phyloP scores from a whole-genome alignment of 2,329 filamentous ascomycete species.

The Neonectria neomacrospora region DNA sequence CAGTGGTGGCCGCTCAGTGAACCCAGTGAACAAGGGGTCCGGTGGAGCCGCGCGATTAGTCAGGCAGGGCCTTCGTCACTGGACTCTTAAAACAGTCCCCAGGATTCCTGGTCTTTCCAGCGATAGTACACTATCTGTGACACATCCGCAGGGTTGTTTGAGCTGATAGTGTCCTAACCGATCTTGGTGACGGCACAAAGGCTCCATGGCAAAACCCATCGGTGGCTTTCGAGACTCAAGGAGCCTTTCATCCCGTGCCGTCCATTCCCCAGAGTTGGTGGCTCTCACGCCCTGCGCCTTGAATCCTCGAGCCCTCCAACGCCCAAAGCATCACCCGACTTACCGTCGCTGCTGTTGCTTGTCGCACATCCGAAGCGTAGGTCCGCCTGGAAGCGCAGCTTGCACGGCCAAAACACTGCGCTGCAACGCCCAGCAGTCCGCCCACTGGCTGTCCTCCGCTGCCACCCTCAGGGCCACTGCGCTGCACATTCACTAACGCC shows the following conservation, averaged over 20 bases:
- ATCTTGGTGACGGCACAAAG: conserved; percentile 31
- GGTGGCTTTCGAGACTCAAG: conserved; percentile 43
- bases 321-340: not conserved
- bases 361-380: conserved; percentile 6
- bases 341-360: conserved; percentile 18
- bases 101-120: conserved; percentile 11
- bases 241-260: conserved; percentile 41
- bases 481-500: conserved; percentile 35
- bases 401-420: conserved; percentile 8
- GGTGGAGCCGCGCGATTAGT: conserved; percentile 23
- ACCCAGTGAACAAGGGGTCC: conserved; percentile 12
- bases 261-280: conserved; percentile 37
- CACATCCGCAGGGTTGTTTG: not conserved
- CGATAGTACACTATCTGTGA: conserved; percentile 19
- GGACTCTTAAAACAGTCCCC: conserved; percentile 16
- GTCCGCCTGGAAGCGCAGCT: conserved; percentile 15
- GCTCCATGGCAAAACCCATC: conserved; percentile 44
- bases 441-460: conserved; percentile 30
- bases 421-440: conserved; percentile 14
- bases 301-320: conserved; percentile 27
- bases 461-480: conserved; percentile 28
- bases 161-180: conserved; percentile 23
- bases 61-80: conserved; percentile 17
- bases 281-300: conserved; percentile 35
- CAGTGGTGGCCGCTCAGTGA: conserved; percentile 11